Conservation (phyloP, 2,329 filamentous ascomycete species). For the Triangularia setosa region DNA sequence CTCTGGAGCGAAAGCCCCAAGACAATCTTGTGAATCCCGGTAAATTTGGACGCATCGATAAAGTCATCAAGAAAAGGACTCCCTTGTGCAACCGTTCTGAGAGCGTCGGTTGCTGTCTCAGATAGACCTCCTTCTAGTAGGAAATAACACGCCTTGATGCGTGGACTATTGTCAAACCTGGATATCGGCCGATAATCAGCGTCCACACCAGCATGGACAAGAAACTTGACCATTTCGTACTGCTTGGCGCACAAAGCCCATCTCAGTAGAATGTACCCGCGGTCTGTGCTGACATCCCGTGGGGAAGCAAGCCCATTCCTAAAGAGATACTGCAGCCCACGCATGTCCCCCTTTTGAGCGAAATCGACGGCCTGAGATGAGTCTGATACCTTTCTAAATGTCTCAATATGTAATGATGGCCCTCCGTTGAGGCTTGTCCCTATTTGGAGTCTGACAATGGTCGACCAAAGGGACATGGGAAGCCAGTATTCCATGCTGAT, state of each 20-base stretch:
- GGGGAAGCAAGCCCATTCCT: not conserved
- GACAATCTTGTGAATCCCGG: slow-evolving; percentile 2
- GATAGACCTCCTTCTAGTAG: slow-evolving; percentile 22
- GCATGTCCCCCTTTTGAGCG: not conserved
- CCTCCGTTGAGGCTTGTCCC: not conserved
- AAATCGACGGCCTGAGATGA: slow-evolving; percentile 1
- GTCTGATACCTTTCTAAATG: not conserved
- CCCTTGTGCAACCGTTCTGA: slow-evolving; percentile 23
- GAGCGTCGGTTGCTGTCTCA: slow-evolving; percentile 14
- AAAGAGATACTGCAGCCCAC: not conserved
- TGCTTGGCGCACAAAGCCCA: slow-evolving; percentile 3
- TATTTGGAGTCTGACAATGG: slow-evolving; percentile 1
- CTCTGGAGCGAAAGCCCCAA: not conserved
- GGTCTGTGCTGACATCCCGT: not conserved
- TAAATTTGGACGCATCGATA: slow-evolving; percentile 10
- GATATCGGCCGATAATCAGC: not conserved
- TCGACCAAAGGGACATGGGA: slow-evolving; percentile 4
- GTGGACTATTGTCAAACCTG: slow-evolving; percentile 2
- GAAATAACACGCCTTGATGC: slow-evolving; percentile 24
- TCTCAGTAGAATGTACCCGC: not conserved
- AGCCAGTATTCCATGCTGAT: slow-evolving; percentile 10
- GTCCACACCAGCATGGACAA: not conserved
- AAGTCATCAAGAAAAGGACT: slow-evolving; percentile 15
- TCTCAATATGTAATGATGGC: not conserved
- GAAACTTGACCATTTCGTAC: slow-evolving; percentile 2